Evolutionary conservation across 441 rosid genomes (phyloP), one percentile per base, ranked within the genome.

Genomic region (Rhodomyrtus psidioides): DNA sequence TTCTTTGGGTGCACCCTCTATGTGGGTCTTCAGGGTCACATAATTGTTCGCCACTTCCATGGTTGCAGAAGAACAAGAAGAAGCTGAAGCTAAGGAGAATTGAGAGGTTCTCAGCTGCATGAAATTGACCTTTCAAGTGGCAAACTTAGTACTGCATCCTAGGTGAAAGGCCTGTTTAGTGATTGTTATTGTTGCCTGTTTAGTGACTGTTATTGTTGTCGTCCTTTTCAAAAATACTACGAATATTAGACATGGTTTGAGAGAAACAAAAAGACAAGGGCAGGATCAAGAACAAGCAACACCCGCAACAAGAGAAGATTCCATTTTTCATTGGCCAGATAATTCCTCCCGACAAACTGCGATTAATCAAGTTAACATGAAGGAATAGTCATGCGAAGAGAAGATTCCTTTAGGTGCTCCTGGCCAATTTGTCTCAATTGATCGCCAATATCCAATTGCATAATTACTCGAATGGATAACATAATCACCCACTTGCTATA

Each of bases 41-140:
- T 86, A 90, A 83, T 87, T 91, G 87, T 87, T 92, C 23, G 55
- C 87, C 74, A 90, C 91, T 60, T 90, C 93, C 93, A 93, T 91
- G 57, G 27, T 81, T 34, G 46, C 46, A 34, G 76, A 65, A 34
- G 76, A 65, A 9, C 46, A 19, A 19, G 76, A 65, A 65, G 76
- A 65, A 65, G 26, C 76, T 65, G 46, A 34, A 65, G 76, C 42
- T 65, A 30, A 28, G 76, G 46, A 30, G 6, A 65, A 26, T 17
- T 30, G 26, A 30, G 12, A 30, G 76, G 15, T 62, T 10, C 76
- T 65, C 17, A 7, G 28, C 39, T 60, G 74, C 12, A 27, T 0
- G 74, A 8, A 60, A 16, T 62, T 28, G 42, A 62, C 75, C 42
- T 62, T 30, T 53, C 6, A 5, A 5, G 54, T 53, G 54, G 54